Percentiles rank a stretch among this genome's conserved stretches.
phyloP scores from a whole-genome alignment of 2,329 filamentous ascomycete genomes.

The Colletotrichum truncatum region DNA sequence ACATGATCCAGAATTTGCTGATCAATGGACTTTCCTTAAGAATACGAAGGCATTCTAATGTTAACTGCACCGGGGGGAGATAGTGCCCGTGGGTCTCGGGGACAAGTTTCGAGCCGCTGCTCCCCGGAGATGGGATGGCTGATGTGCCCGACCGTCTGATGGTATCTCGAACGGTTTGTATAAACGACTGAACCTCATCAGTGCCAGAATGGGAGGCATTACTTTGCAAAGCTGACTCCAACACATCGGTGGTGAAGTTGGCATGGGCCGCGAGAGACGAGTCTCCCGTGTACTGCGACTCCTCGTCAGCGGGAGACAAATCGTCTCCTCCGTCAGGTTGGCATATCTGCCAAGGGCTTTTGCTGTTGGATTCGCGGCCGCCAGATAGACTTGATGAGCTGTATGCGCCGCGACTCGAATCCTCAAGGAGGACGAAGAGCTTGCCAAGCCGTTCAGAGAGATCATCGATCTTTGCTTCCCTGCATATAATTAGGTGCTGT shows the following conservation, averaged over 20 bases:
- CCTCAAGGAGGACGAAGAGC: background rate
- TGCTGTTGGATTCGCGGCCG: background rate
- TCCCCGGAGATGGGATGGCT: too few relatives aligned
- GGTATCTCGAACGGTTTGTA: background rate
- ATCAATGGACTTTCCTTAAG: background rate
- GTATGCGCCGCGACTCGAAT: background rate
- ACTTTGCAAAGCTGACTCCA: background rate
- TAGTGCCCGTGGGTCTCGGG: background rate
- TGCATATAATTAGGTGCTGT: background rate
- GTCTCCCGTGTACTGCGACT: background rate
- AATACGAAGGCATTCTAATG: background rate
- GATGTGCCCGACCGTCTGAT: background rate
- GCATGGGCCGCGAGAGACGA: background rate
- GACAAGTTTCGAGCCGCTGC: too few relatives aligned
- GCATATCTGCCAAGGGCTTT: background rate
- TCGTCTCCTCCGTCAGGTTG: rapidly evolving
- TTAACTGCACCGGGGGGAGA: background rate
- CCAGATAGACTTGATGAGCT: background rate
- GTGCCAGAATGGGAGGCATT: rapidly evolving
- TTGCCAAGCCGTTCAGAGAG: background rate
- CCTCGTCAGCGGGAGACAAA: rapidly evolving
- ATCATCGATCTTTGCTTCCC: background rate
- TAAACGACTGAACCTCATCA: background rate
- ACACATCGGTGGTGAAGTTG: background rate
- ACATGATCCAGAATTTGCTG: background rate